These are phyloP conservation scores for Xylaria telfairii DNA, from an alignment of 495 filamentous ascomycete species.

Conservation along the genomic window DNA sequence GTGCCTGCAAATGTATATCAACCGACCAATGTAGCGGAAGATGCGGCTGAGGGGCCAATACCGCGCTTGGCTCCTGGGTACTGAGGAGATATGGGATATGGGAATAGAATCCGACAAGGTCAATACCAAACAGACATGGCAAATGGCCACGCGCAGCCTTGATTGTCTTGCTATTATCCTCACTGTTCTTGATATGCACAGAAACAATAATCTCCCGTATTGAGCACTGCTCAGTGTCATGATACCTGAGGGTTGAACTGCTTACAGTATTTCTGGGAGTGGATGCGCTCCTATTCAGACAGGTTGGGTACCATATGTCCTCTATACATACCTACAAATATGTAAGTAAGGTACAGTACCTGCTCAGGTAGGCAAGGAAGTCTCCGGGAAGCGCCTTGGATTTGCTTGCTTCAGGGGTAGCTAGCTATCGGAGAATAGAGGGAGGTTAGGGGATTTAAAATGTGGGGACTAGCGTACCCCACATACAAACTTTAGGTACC, in stretches of 20 bases:
- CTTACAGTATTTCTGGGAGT: neutral
- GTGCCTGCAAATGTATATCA: slow-evolving; percentile 29
- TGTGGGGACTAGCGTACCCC: neutral
- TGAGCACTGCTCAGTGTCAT: neutral
- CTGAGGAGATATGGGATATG: neutral
- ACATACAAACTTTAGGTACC: neutral
- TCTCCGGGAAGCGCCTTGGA: too few species aligned
- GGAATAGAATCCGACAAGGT: neutral
- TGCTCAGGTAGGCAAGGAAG: neutral
- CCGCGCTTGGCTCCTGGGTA: neutral
- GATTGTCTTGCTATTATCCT: neutral
- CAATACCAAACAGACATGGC: slow-evolving; percentile 3
- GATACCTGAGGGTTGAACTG: neutral
- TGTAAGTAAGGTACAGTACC: too few species aligned
- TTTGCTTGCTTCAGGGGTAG: slow-evolving; percentile 9
- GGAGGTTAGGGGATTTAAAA: neutral
- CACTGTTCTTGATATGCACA: neutral
- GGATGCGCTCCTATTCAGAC: neutral
- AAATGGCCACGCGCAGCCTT: neutral
- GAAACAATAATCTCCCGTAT: neutral
- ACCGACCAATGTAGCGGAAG: slow-evolving; percentile 29
- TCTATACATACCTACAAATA: too few species aligned
- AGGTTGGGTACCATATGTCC: too few species aligned
- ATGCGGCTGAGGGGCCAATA: slow-evolving; percentile 24
- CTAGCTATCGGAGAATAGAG: slow-evolving; percentile 3